Evolutionary conservation across 345 rosid genomes (phyloP), one percentile per base, ranked within the genome.

Genomic region (Geranium brycei): DNA sequence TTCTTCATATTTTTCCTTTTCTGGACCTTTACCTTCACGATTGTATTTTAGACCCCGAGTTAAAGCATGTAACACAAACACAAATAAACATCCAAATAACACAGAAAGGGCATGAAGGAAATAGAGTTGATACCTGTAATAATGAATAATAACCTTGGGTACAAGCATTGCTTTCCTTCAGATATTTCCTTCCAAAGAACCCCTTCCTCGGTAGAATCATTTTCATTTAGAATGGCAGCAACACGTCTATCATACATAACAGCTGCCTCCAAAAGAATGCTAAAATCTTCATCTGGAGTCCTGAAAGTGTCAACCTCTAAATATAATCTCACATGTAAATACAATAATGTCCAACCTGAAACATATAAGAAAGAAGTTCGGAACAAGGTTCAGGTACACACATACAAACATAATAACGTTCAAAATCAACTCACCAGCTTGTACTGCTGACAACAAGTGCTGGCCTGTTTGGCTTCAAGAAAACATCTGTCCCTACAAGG

Each of bases 381-480:
- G 23, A 51, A 17, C 51, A 1, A 13, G n/a, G 53, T 10, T 3
- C 14, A 11, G 7, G 41, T 0, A 13, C 53, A 10, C 53, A 47
- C 53, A 15, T 8, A 47, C 11, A 8, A 8, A 47, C 53, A 47
- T 8, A 8, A 6, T 47, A 38, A 10, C 11, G 15, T 47, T 47
- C 53, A 47, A 8, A 11, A 8, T 47, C 53, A 69, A 17, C 85
- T 78, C 70, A 93, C 99, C 99, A 93, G 81, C 97, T 93, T 64
- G 99, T 93, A 74, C 99, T 93, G 82, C 97, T 93, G 61, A 93
- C 92, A 31, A 93, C 80, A 80, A 93, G 92, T 35, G 96, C 99
- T 40, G 95, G 97, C 68, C 95, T 85, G 64, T 80, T 83, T 57
- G 72, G 79, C 82, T 86, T 93, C 66, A 81, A 77, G 19, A 65